Evolutionary conservation across 768 basidiomycete genomes (phyloP).

Genomic region (Hericium alpestre): DNA sequence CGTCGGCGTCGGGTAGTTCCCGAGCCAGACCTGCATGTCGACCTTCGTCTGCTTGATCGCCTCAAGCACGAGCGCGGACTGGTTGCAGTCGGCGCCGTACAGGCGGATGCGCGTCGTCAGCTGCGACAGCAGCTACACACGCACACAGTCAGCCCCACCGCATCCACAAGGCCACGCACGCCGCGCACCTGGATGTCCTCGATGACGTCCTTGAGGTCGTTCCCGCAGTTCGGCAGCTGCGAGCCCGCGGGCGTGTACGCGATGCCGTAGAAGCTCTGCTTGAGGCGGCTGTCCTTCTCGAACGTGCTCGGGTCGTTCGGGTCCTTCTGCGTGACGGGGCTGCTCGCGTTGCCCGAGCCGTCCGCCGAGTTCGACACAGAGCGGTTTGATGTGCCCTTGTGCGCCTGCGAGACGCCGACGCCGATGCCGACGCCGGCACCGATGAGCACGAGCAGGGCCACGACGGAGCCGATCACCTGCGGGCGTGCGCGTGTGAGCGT

Average conservation of each 20-base stretch:
- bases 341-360: conserved; percentile 10
- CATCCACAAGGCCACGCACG: conserved; percentile 7
- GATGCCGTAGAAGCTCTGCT: conserved; percentile 73
- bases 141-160: not conserved
- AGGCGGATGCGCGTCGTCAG: conserved; percentile 45
- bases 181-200: conserved; percentile 63
- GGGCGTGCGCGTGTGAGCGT: not conserved
- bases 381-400: conserved; percentile 13
- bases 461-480: conserved; percentile 44
- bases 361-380: conserved; percentile 15
- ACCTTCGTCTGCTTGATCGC: conserved; percentile 88
- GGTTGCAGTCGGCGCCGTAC: conserved; percentile 84
- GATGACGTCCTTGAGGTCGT: conserved; percentile 41
- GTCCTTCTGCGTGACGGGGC: conserved; percentile 27
- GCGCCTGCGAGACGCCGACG: conserved; percentile 37
- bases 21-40: conserved; percentile 70
- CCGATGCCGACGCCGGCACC: conserved; percentile 55
- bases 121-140: conserved; percentile 14
- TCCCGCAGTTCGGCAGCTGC: conserved; percentile 64
- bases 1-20: conserved; percentile 51
- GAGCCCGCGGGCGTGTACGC: conserved; percentile 78
- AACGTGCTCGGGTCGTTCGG: conserved; percentile 73
- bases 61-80: conserved; percentile 72
- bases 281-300: conserved; percentile 52
- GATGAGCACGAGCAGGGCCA: conserved; percentile 38